phyloP scores from a whole-genome alignment of 352 stramenopile species.

The Halophytophthora batemanensis region DNA sequence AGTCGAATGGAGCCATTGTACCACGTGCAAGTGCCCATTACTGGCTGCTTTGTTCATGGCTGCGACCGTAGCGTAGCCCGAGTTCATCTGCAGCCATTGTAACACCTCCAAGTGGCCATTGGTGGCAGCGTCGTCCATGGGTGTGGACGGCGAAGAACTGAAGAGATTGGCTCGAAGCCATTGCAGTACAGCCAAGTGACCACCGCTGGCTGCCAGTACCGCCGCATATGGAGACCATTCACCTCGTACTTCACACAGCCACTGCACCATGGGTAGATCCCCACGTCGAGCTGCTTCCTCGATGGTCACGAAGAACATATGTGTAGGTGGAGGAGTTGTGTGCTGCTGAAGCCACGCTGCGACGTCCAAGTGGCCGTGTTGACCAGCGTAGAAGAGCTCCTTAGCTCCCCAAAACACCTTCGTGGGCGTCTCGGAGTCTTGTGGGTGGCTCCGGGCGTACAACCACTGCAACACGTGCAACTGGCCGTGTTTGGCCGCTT shows the following conservation, averaged over 20 bases:
- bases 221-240: slow-evolving; percentile 11
- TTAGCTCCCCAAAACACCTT: slow-evolving; percentile 12
- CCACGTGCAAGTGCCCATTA: slow-evolving; percentile 5
- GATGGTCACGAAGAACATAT: slow-evolving; percentile 16
- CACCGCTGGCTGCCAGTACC: slow-evolving; percentile 9
- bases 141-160: slow-evolving; percentile 9
- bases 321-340: slow-evolving; percentile 7
- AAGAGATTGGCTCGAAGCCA: slow-evolving; percentile 12
- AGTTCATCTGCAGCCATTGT: background rate
- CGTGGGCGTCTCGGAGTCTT: background rate
- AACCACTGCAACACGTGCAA: slow-evolving; percentile 9
- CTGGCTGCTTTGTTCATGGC: slow-evolving; percentile 7
- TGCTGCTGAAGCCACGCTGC: slow-evolving; percentile 14
- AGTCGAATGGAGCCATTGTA: slow-evolving; percentile 14
- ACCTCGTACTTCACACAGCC: slow-evolving; percentile 6
- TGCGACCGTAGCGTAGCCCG: background rate
- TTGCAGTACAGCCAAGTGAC: slow-evolving; percentile 12
- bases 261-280: slow-evolving; percentile 9
- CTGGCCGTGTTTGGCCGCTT: slow-evolving; percentile 11
- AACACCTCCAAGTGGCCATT: slow-evolving; percentile 1
- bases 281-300: slow-evolving; percentile 8
- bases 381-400: slow-evolving; percentile 15
- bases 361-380: slow-evolving; percentile 9
- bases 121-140: background rate
- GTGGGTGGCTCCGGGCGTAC: background rate